Evolutionary conservation across 257 asterid species (phyloP).

Genomic region (Solanum clarkiae): DNA sequence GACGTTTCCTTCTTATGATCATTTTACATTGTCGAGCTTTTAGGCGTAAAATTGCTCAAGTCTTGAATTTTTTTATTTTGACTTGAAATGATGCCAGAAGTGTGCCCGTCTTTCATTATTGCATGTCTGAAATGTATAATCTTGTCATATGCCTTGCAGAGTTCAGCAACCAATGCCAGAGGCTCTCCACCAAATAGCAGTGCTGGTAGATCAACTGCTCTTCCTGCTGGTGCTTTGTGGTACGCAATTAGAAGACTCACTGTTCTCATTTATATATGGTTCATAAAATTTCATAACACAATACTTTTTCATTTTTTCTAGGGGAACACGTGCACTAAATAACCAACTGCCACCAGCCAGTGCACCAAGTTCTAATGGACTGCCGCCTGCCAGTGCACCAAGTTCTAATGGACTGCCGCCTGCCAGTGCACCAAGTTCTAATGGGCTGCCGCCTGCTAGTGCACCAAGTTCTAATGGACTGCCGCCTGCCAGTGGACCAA

Average conservation of each 20-base stretch:
- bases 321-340: conserved; percentile 70
- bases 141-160: conserved; percentile 17
- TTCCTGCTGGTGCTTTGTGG: conserved; percentile 95
- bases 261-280: background rate
- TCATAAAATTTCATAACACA: background rate
- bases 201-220: conserved; percentile 79
- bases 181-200: conserved; percentile 74
- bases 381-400: conserved; percentile 23
- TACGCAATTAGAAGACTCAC: conserved; percentile 11
- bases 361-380: conserved; percentile 25
- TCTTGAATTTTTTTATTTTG: background rate
- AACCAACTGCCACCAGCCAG: conserved; percentile 33
- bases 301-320: conserved; percentile 14
- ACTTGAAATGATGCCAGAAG: background rate
- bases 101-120: background rate
- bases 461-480: conserved; percentile 27
- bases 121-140: background rate
- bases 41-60: background rate
- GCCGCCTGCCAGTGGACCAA: conserved; percentile 23
- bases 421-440: conserved; percentile 27
- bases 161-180: conserved; percentile 9
- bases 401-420: conserved; percentile 23
- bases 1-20: background rate
- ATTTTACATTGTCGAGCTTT: background rate
- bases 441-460: conserved; percentile 27